Percentiles rank a stretch among this genome's conserved stretches.
Evolutionary conservation across 768 basidiomycete genomes (phyloP).

Genomic region (Phylloporus scabripes): DNA sequence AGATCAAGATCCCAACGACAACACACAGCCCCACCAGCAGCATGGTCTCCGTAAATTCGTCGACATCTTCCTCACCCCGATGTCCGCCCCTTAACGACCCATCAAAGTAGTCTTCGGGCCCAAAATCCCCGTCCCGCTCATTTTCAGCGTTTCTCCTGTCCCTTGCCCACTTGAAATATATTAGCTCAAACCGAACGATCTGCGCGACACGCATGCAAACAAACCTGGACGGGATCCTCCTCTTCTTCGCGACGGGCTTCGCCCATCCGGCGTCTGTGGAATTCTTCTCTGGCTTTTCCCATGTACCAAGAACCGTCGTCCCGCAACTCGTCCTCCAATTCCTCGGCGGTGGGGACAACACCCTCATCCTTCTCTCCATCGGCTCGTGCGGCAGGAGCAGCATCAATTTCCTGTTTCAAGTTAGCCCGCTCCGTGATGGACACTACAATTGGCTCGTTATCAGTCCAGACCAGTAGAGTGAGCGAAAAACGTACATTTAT

Average conservation of each 20-base stretch:
- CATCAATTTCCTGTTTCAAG: slow-evolving; percentile 25
- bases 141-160: slow-evolving; percentile 67
- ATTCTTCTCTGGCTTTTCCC: slow-evolving; percentile 78
- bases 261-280: slow-evolving; percentile 48
- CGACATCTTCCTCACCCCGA: slow-evolving; percentile 56
- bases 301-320: slow-evolving; percentile 75
- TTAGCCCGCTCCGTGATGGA: slow-evolving; percentile 20
- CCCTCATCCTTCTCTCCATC: slow-evolving; percentile 4
- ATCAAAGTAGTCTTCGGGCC: slow-evolving; percentile 81
- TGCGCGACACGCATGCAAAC: slow-evolving; percentile 12
- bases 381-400: slow-evolving; percentile 3
- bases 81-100: slow-evolving; percentile 53
- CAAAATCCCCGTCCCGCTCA: slow-evolving; percentile 69
- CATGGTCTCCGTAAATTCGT: slow-evolving; percentile 79
- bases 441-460: slow-evolving; percentile 11
- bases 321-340: slow-evolving; percentile 25
- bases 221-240: slow-evolving; percentile 68
- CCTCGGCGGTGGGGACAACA: slow-evolving; percentile 16
- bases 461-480: background rate
- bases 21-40: slow-evolving; percentile 69
- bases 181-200: slow-evolving; percentile 1
- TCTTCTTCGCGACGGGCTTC: slow-evolving; percentile 45
- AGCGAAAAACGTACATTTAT: slow-evolving; percentile 25
- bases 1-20: slow-evolving; percentile 68
- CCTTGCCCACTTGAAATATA: slow-evolving; percentile 60